Evolutionary conservation across 1,284 basidiomycete genomes (phyloP), one percentile per base, ranked within the genome.

Genomic region (Mycosarcoma maydis): DNA sequence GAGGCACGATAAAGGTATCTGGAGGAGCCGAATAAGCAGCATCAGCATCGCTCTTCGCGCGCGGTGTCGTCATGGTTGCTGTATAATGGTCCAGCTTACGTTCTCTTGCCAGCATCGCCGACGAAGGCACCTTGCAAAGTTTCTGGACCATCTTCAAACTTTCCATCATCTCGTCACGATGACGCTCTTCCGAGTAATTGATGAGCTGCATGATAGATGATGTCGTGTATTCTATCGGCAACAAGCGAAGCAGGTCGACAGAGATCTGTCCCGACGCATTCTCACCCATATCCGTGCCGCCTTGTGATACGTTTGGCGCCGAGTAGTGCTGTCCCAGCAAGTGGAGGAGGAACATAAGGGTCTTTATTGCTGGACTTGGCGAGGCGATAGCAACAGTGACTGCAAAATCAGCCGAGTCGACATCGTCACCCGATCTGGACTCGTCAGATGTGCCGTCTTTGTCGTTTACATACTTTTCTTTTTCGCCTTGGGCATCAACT

Each of bases 351-450:
- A 49, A 52, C 68, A 73, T 69, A 30, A 73, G 62, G n/a, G 66
- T 53, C 41, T 62, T 55, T 22, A 57, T 59, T 1, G 56, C 54
- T 14, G 72, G 70, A 34, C 59, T 72, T 17, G 60, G 54, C 26
- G 72, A 75, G 2, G 72, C 57, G 4, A 75, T 53, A 4, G 72
- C 72, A 13, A 72, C 44, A 0, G 66, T 65, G 45, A 75, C 70
- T 14, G 70, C 52, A 10, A 72, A 72, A 22, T 68, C 59, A 10
- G 23, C 24, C 4, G 39, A 17, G n/a, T 65, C 45, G 8, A 17
- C 17, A 16, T 33, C 29, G 14, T 20, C 23, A 16, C 30, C 38
- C 8, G 33, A 47, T 4, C 20, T 16, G n/a, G 42, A 19, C n/a
- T 11, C 14, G 4, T 23, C 36, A 2, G n/a, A 13, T 11, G 27